phyloP scores from a whole-genome alignment of 2,329 filamentous ascomycete species.

The Fusarium lyarnte region DNA sequence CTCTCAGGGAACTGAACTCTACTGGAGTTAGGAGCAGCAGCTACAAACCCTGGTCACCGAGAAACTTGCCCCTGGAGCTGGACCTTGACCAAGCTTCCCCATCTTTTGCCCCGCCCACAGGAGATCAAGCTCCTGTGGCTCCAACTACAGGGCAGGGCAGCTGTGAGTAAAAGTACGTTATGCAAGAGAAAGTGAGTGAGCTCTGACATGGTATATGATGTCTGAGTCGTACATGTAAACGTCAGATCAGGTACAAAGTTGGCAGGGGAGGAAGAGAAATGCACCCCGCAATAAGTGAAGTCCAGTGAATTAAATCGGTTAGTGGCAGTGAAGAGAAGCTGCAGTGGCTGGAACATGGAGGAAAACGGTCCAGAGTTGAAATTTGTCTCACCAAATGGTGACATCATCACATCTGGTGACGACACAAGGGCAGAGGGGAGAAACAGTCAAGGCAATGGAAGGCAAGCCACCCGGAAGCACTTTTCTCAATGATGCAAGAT shows the following conservation, averaged over 20 bases:
- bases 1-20: background rate
- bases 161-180: too few relatives aligned
- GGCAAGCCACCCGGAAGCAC: slow-evolving; percentile 32
- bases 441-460: slow-evolving; percentile 9
- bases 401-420: slow-evolving; percentile 54
- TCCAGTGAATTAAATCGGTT: background rate
- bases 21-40: background rate
- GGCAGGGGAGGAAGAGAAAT: slow-evolving; percentile 9
- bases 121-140: slow-evolving; percentile 29
- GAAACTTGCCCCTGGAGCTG: slow-evolving; percentile 1
- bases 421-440: slow-evolving; percentile 40
- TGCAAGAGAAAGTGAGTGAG: too few relatives aligned
- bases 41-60: slow-evolving; percentile 1
- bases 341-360: background rate
- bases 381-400: slow-evolving; percentile 48
- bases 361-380: background rate
- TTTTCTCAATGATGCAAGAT: slow-evolving; percentile 37
- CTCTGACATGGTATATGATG: background rate
- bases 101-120: slow-evolving; percentile 24
- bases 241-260: slow-evolving; percentile 33
- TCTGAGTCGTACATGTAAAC: slow-evolving; percentile 15
- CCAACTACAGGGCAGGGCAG: background rate
- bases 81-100: slow-evolving; percentile 25
- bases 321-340: background rate
- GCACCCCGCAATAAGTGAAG: slow-evolving; percentile 13